Conservation (phyloP, 257 asterid genomes). For the Parsonsia alboflavescens region DNA sequence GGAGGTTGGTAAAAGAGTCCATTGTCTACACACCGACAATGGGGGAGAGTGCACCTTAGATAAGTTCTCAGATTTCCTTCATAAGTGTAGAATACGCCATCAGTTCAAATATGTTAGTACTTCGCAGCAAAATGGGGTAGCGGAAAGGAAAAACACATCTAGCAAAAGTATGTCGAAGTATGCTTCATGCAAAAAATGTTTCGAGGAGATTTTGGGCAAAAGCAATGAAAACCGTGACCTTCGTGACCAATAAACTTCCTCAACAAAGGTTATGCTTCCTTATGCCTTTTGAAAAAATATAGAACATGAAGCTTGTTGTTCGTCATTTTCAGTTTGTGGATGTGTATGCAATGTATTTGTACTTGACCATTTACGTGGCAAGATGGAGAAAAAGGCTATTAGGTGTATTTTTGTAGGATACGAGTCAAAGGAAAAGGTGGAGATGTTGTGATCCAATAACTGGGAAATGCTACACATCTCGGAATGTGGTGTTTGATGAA, state of each 20-base stretch:
- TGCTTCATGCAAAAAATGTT: too few species aligned
- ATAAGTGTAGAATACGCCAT: neutral
- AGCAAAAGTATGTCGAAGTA: neutral
- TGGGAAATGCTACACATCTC: neutral
- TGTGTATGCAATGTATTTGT: neutral
- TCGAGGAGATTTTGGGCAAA: neutral
- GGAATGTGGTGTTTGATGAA: neutral
- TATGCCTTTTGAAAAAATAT: too few species aligned
- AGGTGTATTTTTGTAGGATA: slow-evolving; percentile 3
- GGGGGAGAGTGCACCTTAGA: too few species aligned
- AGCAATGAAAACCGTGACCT: neutral
- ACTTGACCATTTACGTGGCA: too few species aligned
- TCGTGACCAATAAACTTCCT: too few species aligned
- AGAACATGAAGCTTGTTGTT: too few species aligned
- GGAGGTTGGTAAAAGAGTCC: neutral
- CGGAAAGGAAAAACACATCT: too few species aligned
- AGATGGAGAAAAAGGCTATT: neutral
- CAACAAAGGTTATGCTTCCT: too few species aligned
- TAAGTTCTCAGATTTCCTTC: too few species aligned
- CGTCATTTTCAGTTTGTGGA: too few species aligned
- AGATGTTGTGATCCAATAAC: neutral
- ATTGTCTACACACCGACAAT: too few species aligned
- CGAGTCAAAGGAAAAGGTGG: neutral
- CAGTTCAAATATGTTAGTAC: neutral
- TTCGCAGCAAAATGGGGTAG: neutral